A percentile compares a stretch with the other conserved stretches of the same genome.
phyloP scores from a whole-genome alignment of 139 green algal genomes.

The Chlorella sp. region DNA sequence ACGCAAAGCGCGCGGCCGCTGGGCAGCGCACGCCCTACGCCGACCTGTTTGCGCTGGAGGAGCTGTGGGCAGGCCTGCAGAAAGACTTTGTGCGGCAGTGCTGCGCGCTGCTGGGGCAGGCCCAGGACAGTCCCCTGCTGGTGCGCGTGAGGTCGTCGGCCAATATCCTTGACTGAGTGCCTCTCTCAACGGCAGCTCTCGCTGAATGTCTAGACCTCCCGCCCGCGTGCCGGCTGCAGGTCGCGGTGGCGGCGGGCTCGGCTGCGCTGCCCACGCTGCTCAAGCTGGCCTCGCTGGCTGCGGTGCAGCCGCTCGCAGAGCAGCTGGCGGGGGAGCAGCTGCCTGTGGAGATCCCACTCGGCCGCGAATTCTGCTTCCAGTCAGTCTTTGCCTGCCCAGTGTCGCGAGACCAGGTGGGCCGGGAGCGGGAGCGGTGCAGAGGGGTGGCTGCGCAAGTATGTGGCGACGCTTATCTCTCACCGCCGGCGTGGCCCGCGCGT shows the following conservation, averaged over 20 bases:
- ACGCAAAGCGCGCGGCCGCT: conserved; percentile 31
- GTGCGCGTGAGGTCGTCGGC: too few species aligned
- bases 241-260: conserved; percentile 71
- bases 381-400: conserved; percentile 94
- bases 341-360: conserved; percentile 91
- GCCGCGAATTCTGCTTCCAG: conserved; percentile 88
- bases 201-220: too few species aligned
- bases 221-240: too few species aligned
- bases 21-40: conserved; percentile 45
- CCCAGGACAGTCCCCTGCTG: conserved; percentile 81
- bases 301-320: conserved; percentile 12
- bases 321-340: conserved; percentile 64
- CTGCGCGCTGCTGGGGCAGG: conserved; percentile 85
- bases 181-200: too few species aligned
- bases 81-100: conserved; percentile 80
- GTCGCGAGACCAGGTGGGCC: conserved; percentile 62
- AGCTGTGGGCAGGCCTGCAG: conserved; percentile 73
- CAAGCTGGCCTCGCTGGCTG: conserved; percentile 82
- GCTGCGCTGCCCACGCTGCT: conserved; percentile 85
- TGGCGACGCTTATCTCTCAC: neutral
- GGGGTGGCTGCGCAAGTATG: neutral
- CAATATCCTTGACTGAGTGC: too few species aligned
- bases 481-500: neutral
- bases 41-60: conserved; percentile 54
- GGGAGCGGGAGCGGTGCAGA: neutral